Conservation (phyloP, 352 stramenopile genomes). For the Pythium rishiriense region DNA sequence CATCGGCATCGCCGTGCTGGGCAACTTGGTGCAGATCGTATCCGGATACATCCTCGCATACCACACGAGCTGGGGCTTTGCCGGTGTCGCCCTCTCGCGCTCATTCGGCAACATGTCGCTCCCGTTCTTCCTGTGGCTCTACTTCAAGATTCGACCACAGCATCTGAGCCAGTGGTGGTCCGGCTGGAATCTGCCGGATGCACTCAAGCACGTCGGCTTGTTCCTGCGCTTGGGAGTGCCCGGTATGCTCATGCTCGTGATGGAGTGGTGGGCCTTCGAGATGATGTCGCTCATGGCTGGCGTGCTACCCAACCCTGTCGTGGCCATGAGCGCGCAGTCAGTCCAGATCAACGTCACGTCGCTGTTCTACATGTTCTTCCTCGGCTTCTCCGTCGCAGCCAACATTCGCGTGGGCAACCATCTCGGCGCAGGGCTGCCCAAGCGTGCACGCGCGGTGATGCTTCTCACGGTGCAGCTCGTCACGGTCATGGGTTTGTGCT, state of each 20-base stretch:
- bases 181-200: constrained; percentile 56
- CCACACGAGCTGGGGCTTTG: constrained; percentile 68
- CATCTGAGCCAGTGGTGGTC: constrained; percentile 52
- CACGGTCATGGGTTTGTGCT: constrained; percentile 31
- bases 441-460: constrained; percentile 50
- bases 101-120: constrained; percentile 56
- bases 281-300: constrained; percentile 71
- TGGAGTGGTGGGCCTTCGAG: constrained; percentile 84
- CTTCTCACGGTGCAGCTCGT: constrained; percentile 39
- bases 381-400: constrained; percentile 56
- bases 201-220: constrained; percentile 41
- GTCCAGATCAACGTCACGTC: constrained; percentile 72
- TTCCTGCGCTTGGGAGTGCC: constrained; percentile 70
- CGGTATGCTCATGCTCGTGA: constrained; percentile 58
- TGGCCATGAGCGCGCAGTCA: constrained; percentile 67
- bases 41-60: constrained; percentile 71
- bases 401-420: constrained; percentile 80
- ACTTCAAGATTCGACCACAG: constrained; percentile 42
- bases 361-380: constrained; percentile 76
- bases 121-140: constrained; percentile 48
- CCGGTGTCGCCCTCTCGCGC: constrained; percentile 65
- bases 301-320: constrained; percentile 53
- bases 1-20: constrained; percentile 46
- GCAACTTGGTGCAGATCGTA: constrained; percentile 62
- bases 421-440: constrained; percentile 60